Percentiles rank a stretch among this genome's conserved stretches.
Evolutionary conservation across 768 basidiomycete species (phyloP).

Genomic region (Pulveroboletus frians): DNA sequence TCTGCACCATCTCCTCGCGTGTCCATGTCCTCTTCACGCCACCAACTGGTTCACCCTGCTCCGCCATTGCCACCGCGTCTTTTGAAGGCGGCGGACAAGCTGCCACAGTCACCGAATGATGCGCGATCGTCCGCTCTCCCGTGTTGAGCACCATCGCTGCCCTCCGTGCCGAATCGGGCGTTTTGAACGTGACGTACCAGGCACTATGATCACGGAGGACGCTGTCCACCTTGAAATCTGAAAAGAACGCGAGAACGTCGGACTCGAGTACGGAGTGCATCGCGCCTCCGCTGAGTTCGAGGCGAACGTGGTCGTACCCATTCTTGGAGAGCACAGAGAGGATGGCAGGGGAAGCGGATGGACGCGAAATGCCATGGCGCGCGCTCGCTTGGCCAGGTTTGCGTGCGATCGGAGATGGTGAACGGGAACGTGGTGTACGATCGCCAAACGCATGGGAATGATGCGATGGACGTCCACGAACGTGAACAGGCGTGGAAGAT

Average conservation of each 20-base stretch:
- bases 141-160: slow-evolving; percentile 61
- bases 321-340: slow-evolving; percentile 52
- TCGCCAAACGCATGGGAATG: slow-evolving; percentile 12
- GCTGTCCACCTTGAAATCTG: slow-evolving; percentile 66
- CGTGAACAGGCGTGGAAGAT: slow-evolving; percentile 32
- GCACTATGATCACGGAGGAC: slow-evolving; percentile 65
- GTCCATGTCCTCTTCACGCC: slow-evolving; percentile 45
- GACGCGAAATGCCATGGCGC: slow-evolving; percentile 19
- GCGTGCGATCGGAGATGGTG: slow-evolving; percentile 40
- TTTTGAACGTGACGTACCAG: slow-evolving; percentile 79
- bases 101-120: slow-evolving; percentile 54
- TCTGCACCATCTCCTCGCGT: slow-evolving; percentile 47
- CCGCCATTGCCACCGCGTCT: slow-evolving; percentile 30
- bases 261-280: slow-evolving; percentile 55
- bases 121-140: slow-evolving; percentile 48
- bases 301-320: slow-evolving; percentile 59
- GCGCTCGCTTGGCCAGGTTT: slow-evolving; percentile 33
- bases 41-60: slow-evolving; percentile 24
- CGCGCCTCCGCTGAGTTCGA: slow-evolving; percentile 45
- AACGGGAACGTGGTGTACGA: slow-evolving; percentile 28
- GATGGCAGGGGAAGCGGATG: slow-evolving; percentile 17
- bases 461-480: slow-evolving; percentile 26
- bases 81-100: slow-evolving; percentile 36
- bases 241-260: slow-evolving; percentile 64
- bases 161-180: slow-evolving; percentile 55